Base-by-base conservation (phyloP, 2,329 filamentous ascomycete species). In the Trichophyton mentagrophytes region DNA sequence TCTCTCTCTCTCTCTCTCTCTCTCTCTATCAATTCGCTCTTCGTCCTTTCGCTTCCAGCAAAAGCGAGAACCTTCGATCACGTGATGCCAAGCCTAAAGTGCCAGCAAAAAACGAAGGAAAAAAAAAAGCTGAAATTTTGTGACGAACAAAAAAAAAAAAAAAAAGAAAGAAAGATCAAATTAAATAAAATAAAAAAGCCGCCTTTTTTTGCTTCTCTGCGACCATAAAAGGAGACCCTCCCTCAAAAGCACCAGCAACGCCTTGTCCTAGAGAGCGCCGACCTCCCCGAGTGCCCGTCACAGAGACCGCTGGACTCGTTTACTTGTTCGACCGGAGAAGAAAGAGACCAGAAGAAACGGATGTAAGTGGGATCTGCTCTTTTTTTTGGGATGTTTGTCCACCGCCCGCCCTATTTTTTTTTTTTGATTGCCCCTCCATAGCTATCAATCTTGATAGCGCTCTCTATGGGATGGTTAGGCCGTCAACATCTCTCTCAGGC, bases 51-150 rank as follows among this genome's bases (percentile, higher is more conserved):
- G 13, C 53, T 51, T 51, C 46, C 25, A 68, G 71, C 58, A 71
- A 61, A 62, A 69, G 63, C 74, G 68, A 73, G 73, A 75, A 76
- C 68, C 65, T 75, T 76, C 74, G 71, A 74, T 68, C 66, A 60
- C 47, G 51, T 64, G 61, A 60, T 47, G 64, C 64, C 64, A 65
- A 65, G 64, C 57, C 56, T 51, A 63, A 63, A 64, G 36, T 25
- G 49, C 49, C 49, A 53, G 49, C 49, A 53, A 53, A 53, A 46
- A 55, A 51, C 47, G 58, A 60, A 65, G 33, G n/a, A 25, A 3
- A 9, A 51, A 51, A 58, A 62, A 62, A 62, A 58, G 38, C 4
- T 44, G 58, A 59, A 60, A 61, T 57, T 15, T 11, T 57, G 60
- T 46, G 49, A 56, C 55, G 59, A 57, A 42, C 27, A 56, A 64